Conservation (phyloP, 2,329 filamentous ascomycete species). For the Calonectria ilicicola region DNA sequence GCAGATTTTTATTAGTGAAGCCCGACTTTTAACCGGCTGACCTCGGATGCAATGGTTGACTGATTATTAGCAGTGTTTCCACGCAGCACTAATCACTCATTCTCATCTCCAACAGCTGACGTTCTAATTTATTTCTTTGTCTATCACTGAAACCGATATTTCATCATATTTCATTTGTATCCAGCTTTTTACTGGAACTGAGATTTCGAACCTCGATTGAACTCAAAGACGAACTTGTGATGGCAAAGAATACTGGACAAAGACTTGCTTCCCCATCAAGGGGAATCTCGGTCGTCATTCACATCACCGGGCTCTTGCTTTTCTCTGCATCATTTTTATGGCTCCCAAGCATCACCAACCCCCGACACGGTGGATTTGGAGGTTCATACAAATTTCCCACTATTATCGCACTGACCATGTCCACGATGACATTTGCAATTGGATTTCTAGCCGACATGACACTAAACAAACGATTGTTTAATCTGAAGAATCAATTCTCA, state of each 20-base stretch:
- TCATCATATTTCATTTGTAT: too few relatives aligned
- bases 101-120: too few relatives aligned
- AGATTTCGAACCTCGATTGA: too few relatives aligned
- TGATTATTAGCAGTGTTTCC: too few relatives aligned
- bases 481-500: background rate
- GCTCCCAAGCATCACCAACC: conserved; percentile 9
- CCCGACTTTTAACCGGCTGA: too few relatives aligned
- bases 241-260: background rate
- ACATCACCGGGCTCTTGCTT: background rate
- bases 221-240: background rate
- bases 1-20: background rate
- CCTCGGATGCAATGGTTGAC: too few relatives aligned
- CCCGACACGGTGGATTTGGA: conserved; percentile 7
- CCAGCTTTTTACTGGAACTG: too few relatives aligned
- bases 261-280: background rate
- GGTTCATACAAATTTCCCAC: conserved; percentile 15
- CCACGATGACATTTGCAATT: background rate
- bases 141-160: too few relatives aligned
- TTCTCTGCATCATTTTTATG: background rate
- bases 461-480: background rate
- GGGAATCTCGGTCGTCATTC: background rate
- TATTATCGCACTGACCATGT: conserved; percentile 5
- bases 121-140: background rate
- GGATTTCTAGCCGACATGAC: conserved; percentile 3
- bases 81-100: too few relatives aligned